Conservation (phyloP, 164 flowering plant genomes). For the Hamamelis virginiana region DNA sequence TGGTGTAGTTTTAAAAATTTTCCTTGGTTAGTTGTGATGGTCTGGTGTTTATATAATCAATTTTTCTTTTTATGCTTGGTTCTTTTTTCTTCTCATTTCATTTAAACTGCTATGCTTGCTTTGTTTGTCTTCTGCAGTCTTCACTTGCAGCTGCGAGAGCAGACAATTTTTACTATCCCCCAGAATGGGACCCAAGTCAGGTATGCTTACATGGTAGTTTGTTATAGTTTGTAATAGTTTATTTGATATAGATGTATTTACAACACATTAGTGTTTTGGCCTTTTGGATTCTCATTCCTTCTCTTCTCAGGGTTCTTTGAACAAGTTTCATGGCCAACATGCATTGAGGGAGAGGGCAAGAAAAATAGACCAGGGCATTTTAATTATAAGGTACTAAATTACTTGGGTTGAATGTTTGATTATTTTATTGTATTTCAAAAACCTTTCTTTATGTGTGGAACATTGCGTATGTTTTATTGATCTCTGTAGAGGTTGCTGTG, state of each 20-base stretch:
- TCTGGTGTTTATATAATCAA: background rate
- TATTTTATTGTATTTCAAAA: background rate
- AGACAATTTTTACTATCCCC: conserved; percentile 95
- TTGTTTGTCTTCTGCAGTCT: conserved; percentile 62
- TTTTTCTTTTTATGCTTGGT: too few species aligned
- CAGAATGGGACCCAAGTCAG: conserved; percentile 96
- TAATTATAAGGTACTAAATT: conserved; percentile 79
- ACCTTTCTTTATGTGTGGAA: background rate
- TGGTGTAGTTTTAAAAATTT: background rate
- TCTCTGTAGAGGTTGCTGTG: background rate
- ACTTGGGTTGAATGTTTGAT: background rate
- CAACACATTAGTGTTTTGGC: too few species aligned
- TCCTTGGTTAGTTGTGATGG: background rate
- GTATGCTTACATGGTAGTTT: too few species aligned
- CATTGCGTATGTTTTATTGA: background rate
- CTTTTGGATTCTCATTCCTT: too few species aligned
- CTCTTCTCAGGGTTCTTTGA: conserved; percentile 71
- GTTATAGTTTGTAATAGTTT: background rate
- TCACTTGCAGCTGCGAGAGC: conserved; percentile 99
- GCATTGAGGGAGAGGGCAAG: conserved; percentile 97
- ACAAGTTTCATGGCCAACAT: conserved; percentile 99
- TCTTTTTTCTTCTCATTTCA: too few species aligned
- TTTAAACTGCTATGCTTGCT: too few species aligned
- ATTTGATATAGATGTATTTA: background rate
- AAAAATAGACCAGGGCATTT: conserved; percentile 90